A percentile compares a stretch with the other conserved stretches of the same genome.
These are phyloP conservation scores for Fallopia convolvulus DNA, from an alignment of 148 eudicot genomes.

Conservation along the genomic window DNA sequence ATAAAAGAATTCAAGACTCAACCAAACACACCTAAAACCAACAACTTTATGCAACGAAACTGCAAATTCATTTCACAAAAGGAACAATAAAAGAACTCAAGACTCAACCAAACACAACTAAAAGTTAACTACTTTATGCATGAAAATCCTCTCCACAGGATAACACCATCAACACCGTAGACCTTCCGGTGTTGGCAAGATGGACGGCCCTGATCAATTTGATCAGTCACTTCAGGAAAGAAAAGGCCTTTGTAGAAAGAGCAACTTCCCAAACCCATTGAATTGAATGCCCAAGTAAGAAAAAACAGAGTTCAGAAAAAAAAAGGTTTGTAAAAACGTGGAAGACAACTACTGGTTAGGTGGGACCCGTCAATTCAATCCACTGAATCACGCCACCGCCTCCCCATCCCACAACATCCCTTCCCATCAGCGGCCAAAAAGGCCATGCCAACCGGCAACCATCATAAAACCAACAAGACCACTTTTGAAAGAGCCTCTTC, in stretches of 20 bases:
- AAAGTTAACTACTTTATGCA: neutral
- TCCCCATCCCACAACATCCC: neutral
- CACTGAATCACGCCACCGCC: neutral
- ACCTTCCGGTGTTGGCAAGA: neutral
- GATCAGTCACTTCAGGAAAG: neutral
- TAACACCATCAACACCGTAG: neutral
- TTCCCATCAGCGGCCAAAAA: neutral
- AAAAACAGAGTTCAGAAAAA: neutral
- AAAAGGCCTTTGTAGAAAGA: neutral
- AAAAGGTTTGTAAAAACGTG: neutral
- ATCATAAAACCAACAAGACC: neutral
- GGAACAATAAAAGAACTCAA: neutral
- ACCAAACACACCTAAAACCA: neutral
- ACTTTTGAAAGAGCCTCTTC: neutral
- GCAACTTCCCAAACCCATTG: neutral
- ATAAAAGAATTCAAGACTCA: neutral
- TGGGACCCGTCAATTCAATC: neutral
- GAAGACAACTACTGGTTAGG: constrained; percentile 5
- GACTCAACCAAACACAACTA: neutral
- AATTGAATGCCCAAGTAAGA: neutral
- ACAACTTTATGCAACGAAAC: neutral
- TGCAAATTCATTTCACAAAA: neutral
- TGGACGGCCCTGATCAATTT: neutral
- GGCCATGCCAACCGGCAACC: neutral
- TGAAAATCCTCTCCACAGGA: neutral